Evolutionary conservation across 2,329 filamentous ascomycete genomes (phyloP).

Genomic region (Cercospora beticola): DNA sequence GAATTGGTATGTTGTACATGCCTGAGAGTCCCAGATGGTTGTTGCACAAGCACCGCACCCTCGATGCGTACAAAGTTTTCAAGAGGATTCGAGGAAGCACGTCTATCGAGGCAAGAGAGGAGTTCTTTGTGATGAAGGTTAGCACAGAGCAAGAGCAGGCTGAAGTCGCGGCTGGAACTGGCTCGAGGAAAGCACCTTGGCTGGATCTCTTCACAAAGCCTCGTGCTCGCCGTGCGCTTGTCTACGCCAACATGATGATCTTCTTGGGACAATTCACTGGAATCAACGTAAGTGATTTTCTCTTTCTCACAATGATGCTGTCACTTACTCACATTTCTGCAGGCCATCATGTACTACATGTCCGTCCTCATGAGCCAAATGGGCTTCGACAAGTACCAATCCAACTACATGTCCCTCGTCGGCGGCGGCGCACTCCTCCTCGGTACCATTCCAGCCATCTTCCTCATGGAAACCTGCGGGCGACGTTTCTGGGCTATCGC

Average conservation of each 20-base stretch:
- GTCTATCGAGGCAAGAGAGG: slow-evolving; percentile 59
- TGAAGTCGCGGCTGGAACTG: slow-evolving; percentile 50
- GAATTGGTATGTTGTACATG: slow-evolving; percentile 64
- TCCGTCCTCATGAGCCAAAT: slow-evolving; percentile 65
- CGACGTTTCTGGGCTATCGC: slow-evolving; percentile 72
- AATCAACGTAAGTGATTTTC: slow-evolving; percentile 47
- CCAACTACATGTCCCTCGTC: slow-evolving; percentile 74
- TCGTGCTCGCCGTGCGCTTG: slow-evolving; percentile 63
- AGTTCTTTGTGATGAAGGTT: slow-evolving; percentile 72
- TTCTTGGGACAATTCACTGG: slow-evolving; percentile 69
- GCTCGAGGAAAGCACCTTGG: slow-evolving; percentile 63
- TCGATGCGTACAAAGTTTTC: slow-evolving; percentile 68
- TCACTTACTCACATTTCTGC: not conserved
- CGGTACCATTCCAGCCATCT: slow-evolving; percentile 42
- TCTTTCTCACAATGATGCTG: not conserved
- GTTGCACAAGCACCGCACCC: slow-evolving; percentile 63
- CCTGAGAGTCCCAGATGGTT: slow-evolving; percentile 68
- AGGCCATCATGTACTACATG: slow-evolving; percentile 62
- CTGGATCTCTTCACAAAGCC: slow-evolving; percentile 72
- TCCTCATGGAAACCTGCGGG: slow-evolving; percentile 71
- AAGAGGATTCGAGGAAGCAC: slow-evolving; percentile 66
- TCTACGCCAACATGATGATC: slow-evolving; percentile 70
- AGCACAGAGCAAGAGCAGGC: slow-evolving; percentile 57
- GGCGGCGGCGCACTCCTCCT: slow-evolving; percentile 67
- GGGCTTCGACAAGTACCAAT: slow-evolving; percentile 61